phyloP scores from a whole-genome alignment of 2,329 filamentous ascomycete genomes.

The Falciphora oryzae region DNA sequence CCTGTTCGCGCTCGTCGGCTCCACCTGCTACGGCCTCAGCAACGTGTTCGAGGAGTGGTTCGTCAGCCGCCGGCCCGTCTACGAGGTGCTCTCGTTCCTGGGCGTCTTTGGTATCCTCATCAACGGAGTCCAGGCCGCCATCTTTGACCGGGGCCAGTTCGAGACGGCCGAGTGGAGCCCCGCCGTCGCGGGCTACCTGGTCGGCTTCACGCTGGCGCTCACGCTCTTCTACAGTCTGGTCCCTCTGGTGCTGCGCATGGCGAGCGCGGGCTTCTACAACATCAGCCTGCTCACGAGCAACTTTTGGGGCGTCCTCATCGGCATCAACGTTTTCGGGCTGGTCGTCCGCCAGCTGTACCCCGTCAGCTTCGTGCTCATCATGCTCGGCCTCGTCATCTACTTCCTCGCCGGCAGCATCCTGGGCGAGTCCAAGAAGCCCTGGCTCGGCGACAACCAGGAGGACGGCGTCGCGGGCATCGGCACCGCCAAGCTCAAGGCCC shows the following conservation, averaged over 20 bases:
- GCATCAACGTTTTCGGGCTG: constrained; percentile 77
- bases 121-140: constrained; percentile 84
- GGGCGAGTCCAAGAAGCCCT: constrained; percentile 89
- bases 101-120: constrained; percentile 84
- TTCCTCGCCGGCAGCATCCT: constrained; percentile 77
- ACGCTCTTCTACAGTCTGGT: constrained; percentile 82
- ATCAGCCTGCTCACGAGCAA: constrained; percentile 90
- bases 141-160: constrained; percentile 82
- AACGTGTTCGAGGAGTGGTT: constrained; percentile 96
- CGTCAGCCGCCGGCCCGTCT: constrained; percentile 77
- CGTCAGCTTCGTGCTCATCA: constrained; percentile 89
- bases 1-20: constrained; percentile 82
- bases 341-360: constrained; percentile 87
- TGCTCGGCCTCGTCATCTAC: constrained; percentile 79
- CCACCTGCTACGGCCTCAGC: constrained; percentile 82
- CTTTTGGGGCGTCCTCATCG: constrained; percentile 96
- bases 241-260: constrained; percentile 83
- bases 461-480: constrained; percentile 72
- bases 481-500: constrained; percentile 74
- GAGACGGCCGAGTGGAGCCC: constrained; percentile 57
- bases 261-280: constrained; percentile 91
- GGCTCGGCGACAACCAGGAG: constrained; percentile 85
- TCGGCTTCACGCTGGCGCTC: constrained; percentile 84
- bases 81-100: constrained; percentile 89
- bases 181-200: constrained; percentile 70